These are phyloP conservation scores for Orbilia quercus DNA, from an alignment of 2,329 filamentous ascomycete species.

Conservation along the genomic window DNA sequence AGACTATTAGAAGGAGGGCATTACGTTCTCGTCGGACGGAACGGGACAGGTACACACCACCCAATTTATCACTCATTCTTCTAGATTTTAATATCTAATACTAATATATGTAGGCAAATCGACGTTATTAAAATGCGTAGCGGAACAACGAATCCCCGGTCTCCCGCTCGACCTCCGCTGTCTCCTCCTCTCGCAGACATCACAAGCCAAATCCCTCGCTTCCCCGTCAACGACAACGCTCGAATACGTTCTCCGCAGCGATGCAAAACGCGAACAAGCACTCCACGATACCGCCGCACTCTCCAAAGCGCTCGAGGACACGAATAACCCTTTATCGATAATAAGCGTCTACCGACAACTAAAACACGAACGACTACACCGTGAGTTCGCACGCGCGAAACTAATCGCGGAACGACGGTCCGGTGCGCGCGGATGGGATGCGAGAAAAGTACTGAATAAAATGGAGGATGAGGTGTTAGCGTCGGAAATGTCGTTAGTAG, in stretches of 20 bases:
- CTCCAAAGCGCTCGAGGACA: slow-evolving; percentile 70
- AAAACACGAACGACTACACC: slow-evolving; percentile 72
- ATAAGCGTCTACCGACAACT: slow-evolving; percentile 72
- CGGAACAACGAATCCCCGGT: slow-evolving; percentile 80
- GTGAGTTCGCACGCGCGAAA: slow-evolving; percentile 74
- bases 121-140: slow-evolving; percentile 78
- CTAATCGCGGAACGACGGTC: slow-evolving; percentile 80
- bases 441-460: slow-evolving; percentile 77
- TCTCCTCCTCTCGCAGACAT: slow-evolving; percentile 76
- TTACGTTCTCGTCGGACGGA: slow-evolving; percentile 82
- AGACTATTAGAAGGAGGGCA: slow-evolving; percentile 77
- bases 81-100: not conserved
- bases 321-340: slow-evolving; percentile 69
- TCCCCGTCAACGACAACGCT: slow-evolving; percentile 68
- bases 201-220: slow-evolving; percentile 62
- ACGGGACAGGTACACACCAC: slow-evolving; percentile 85
- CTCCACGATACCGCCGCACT: slow-evolving; percentile 65
- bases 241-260: slow-evolving; percentile 73
- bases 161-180: slow-evolving; percentile 75
- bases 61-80: no score
- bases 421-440: slow-evolving; percentile 78
- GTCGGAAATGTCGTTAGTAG: slow-evolving; percentile 68
- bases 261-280: slow-evolving; percentile 62
- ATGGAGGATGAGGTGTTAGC: slow-evolving; percentile 75
- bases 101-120: slow-evolving; percentile 61